phyloP scores from a whole-genome alignment of 305 asterid species.

The Fraxinus ornus region DNA sequence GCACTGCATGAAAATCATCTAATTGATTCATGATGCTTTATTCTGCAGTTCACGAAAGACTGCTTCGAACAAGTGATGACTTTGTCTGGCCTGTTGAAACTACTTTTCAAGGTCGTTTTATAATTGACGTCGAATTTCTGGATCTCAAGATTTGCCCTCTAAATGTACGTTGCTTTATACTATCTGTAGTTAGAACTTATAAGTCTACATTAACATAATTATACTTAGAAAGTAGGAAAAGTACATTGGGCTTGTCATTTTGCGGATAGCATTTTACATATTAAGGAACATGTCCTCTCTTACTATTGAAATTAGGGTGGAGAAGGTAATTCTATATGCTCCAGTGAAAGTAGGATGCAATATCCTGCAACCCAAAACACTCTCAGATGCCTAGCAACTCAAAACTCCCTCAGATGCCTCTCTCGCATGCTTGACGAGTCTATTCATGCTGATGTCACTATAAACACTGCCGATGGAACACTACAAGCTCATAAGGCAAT shows the following conservation, averaged over 20 bases:
- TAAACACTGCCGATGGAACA: conserved; percentile 74
- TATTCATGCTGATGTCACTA: conserved; percentile 79
- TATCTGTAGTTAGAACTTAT: background rate
- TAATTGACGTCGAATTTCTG: conserved; percentile 88
- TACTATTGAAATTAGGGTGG: conserved; percentile 58
- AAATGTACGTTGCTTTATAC: conserved; percentile 47
- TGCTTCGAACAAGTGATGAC: conserved; percentile 86
- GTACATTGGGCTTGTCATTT: background rate
- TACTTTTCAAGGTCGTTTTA: conserved; percentile 63
- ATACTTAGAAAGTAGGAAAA: background rate
- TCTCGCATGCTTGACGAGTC: conserved; percentile 86
- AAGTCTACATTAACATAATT: background rate
- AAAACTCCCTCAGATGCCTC: conserved; percentile 78
- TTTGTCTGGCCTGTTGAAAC: conserved; percentile 82
- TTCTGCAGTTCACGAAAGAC: conserved; percentile 84
- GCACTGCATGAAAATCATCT: background rate
- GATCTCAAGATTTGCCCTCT: conserved; percentile 77
- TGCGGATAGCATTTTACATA: background rate
- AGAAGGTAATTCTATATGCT: conserved; percentile 78
- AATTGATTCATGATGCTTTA: conserved; percentile 18
- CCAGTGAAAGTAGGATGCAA: conserved; percentile 60
- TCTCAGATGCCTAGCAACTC: conserved; percentile 59
- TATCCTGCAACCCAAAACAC: conserved; percentile 63
- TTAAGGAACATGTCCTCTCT: background rate
- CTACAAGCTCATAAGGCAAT: conserved; percentile 75